Percentiles rank a stretch among this genome's conserved stretches.
phyloP scores from a whole-genome alignment of 768 basidiomycete genomes.

The Mycena metata region DNA sequence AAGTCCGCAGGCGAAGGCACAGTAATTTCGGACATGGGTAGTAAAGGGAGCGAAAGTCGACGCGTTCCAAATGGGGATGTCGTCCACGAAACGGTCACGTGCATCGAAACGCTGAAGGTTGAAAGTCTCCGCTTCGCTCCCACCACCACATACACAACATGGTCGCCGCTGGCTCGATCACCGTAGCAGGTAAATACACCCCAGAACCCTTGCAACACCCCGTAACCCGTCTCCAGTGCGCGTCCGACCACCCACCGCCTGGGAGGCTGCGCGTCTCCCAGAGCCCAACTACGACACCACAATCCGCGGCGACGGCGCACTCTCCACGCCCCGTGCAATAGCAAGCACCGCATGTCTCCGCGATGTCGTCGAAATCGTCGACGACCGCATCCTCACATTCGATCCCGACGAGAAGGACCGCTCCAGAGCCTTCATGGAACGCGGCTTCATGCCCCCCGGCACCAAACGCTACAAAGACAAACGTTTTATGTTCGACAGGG shows the following conservation, averaged over 20 bases:
- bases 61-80: no score
- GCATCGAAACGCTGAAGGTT: no score
- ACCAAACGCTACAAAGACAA: conserved; percentile 97
- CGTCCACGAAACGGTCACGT: no score
- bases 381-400: conserved; percentile 95
- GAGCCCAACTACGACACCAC: conserved; percentile 77
- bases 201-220: conserved; percentile 12
- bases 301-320: conserved; percentile 87
- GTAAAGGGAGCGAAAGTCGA: no score
- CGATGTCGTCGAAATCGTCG: conserved; percentile 89
- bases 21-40: conserved; percentile 16
- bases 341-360: conserved; percentile 71
- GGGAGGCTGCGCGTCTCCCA: conserved; percentile 89
- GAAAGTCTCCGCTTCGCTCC: not conserved
- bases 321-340: conserved; percentile 75
- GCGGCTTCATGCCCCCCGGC: conserved; percentile 87
- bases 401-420: conserved; percentile 94
- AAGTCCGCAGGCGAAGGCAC: conserved; percentile 87
- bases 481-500: conserved; percentile 96
- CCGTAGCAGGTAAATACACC: conserved; percentile 76
- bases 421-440: conserved; percentile 83
- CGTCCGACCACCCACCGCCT: conserved; percentile 87
- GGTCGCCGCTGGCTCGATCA: conserved; percentile 90
- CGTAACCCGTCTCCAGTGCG: conserved; percentile 71
- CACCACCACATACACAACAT: conserved; percentile 51